These are phyloP conservation scores for Xylariaceae sp. DNA, from an alignment of 2,329 filamentous ascomycete species.

Conservation along the genomic window DNA sequence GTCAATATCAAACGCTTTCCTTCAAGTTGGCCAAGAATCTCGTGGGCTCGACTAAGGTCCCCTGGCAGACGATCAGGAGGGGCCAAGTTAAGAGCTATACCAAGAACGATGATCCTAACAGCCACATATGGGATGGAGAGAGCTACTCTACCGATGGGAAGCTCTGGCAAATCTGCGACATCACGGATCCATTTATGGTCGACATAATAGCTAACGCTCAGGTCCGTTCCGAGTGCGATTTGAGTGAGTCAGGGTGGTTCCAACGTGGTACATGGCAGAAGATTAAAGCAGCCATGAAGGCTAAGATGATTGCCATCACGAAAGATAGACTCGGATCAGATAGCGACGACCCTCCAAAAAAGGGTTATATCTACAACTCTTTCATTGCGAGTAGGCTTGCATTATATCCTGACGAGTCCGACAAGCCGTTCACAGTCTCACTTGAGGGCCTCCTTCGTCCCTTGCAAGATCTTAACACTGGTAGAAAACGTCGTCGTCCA, in stretches of 20 bases:
- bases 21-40: conserved; percentile 73
- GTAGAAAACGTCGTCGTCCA: conserved; percentile 26
- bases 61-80: conserved; percentile 58
- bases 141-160: conserved; percentile 80
- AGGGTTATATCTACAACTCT: conserved; percentile 49
- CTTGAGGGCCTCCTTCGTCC: conserved; percentile 40
- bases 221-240: conserved; percentile 65
- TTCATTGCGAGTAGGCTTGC: conserved; percentile 44
- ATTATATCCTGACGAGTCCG: conserved; percentile 37
- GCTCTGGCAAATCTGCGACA: conserved; percentile 93
- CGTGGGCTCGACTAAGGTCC: conserved; percentile 53
- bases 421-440: conserved; percentile 35
- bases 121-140: conserved; percentile 84
- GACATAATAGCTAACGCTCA: conserved; percentile 69
- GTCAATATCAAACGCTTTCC: conserved; percentile 86
- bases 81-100: conserved; percentile 49
- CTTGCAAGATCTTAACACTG: conserved; percentile 37
- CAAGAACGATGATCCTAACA: conserved; percentile 51
- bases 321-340: conserved; percentile 59
- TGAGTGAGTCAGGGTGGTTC: conserved; percentile 79
- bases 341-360: conserved; percentile 45
- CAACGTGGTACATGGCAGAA: conserved; percentile 82
- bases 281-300: conserved; percentile 84
- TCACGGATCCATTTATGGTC: conserved; percentile 78
- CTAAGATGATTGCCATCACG: conserved; percentile 76